Conservation (phyloP, 2,329 filamentous ascomycete genomes). For the Diaporthe citrichinensis region DNA sequence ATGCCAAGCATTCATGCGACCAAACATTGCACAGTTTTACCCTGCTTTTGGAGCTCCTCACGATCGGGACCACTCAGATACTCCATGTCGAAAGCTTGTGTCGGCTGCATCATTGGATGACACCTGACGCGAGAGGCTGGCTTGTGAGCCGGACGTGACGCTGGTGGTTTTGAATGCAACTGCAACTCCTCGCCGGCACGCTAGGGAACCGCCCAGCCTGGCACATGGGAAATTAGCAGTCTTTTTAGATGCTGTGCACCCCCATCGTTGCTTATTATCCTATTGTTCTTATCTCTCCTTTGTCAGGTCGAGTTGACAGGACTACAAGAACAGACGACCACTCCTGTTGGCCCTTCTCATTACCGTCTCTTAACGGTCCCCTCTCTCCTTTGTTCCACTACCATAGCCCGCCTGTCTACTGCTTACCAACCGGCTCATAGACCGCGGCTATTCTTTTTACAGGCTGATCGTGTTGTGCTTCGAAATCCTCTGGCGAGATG, state of each 20-base stretch:
- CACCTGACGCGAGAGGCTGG: slow-evolving; percentile 13
- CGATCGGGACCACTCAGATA: background rate
- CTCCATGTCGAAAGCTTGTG: slow-evolving; percentile 6
- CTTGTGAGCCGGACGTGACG: slow-evolving; percentile 27
- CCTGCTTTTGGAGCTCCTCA: background rate
- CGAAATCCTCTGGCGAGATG: background rate
- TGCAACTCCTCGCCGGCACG: background rate
- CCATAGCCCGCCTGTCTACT: background rate
- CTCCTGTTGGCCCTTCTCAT: background rate
- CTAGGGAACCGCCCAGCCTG: background rate
- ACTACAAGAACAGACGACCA: background rate
- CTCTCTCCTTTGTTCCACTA: background rate
- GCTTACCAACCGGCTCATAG: background rate
- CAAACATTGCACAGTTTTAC: background rate
- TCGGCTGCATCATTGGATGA: slow-evolving; percentile 18
- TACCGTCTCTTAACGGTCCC: background rate
- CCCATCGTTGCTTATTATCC: background rate
- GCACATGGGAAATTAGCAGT: slow-evolving; percentile 11
- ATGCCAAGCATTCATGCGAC: slow-evolving; percentile 29
- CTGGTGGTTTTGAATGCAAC: slow-evolving; percentile 23
- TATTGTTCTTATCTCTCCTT: background rate
- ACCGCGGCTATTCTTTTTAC: too few relatives aligned
- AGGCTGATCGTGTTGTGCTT: background rate
- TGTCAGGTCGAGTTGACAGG: slow-evolving; percentile 5
- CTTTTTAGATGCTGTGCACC: slow-evolving; percentile 12